Percentiles rank a stretch among this genome's conserved stretches.
phyloP scores from a whole-genome alignment of 1,284 basidiomycete genomes.

The Wallemia hederae region DNA sequence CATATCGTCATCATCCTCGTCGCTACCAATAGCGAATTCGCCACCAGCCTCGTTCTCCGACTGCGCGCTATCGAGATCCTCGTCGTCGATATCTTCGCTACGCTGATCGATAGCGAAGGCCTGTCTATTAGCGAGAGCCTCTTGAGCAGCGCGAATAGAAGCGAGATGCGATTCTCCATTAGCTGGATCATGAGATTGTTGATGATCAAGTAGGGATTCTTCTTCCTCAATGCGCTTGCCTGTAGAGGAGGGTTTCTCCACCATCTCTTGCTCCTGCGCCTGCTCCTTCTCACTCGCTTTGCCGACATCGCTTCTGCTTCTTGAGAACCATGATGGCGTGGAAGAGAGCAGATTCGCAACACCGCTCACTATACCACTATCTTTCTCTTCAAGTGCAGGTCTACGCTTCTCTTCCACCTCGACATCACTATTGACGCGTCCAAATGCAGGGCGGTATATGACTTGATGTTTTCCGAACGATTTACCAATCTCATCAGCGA shows the following conservation, averaged over 20 bases:
- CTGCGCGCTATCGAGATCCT: constrained; percentile 28
- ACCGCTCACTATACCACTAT: neutral
- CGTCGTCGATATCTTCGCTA: constrained; percentile 43
- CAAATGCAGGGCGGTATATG: constrained; percentile 5
- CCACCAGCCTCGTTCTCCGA: neutral
- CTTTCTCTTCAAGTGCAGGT: neutral
- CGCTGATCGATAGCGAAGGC: constrained; percentile 82
- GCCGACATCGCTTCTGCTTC: neutral
- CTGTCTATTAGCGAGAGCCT: constrained; percentile 59
- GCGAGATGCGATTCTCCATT: constrained; percentile 3
- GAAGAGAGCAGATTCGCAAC: neutral
- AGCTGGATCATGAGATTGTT: neutral
- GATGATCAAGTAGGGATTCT: no score
- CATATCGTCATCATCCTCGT: constrained; percentile 33
- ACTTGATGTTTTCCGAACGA: constrained; percentile 70
- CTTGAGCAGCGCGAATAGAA: constrained; percentile 42
- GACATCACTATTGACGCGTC: constrained; percentile 2
- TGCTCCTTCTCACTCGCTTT: neutral
- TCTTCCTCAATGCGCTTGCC: neutral
- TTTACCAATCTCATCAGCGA: constrained; percentile 76
- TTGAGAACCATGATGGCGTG: neutral
- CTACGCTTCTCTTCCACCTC: constrained; percentile 12
- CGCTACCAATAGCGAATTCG: constrained; percentile 18
- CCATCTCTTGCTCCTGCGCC: neutral
- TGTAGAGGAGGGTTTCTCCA: neutral